Conservation (phyloP, 768 basidiomycete species). For the Pholiota conissans region DNA sequence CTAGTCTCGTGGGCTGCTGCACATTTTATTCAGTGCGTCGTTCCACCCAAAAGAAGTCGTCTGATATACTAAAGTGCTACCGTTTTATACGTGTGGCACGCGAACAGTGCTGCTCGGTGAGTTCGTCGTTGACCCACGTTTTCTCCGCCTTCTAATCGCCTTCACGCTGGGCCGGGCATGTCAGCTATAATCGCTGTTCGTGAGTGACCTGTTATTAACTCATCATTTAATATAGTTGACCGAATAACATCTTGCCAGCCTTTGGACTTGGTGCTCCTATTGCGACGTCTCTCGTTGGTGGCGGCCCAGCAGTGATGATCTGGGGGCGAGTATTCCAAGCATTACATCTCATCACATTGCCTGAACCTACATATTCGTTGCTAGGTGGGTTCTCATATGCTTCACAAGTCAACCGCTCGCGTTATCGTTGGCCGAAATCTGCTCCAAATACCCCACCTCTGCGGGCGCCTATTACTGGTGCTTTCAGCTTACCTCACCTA, state of each 20-base stretch:
- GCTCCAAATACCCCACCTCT: conserved; percentile 60
- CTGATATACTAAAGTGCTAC: not conserved
- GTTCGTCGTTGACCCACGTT: conserved; percentile 4
- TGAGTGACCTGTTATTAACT: conserved; percentile 28
- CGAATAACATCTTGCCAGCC: conserved; percentile 30
- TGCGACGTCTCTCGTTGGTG: conserved; percentile 52
- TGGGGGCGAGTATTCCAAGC: conserved; percentile 46
- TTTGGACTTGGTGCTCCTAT: conserved; percentile 58
- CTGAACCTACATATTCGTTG: not conserved
- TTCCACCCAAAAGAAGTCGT: not conserved
- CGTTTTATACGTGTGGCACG: not conserved
- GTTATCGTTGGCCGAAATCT: conserved; percentile 57
- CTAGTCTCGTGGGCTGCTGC: conserved; percentile 51
- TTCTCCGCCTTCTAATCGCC: not conserved
- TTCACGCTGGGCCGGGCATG: not conserved
- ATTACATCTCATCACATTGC: not conserved
- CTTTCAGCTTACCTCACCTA: conserved; percentile 56
- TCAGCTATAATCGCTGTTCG: conserved; percentile 64
- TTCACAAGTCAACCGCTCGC: conserved; percentile 47
- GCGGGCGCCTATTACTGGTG: conserved; percentile 71
- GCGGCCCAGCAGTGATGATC: conserved; percentile 56
- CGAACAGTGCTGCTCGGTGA: conserved; percentile 49
- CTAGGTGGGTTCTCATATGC: conserved; percentile 54
- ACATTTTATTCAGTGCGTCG: conserved; percentile 54
- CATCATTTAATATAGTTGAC: not conserved